These are phyloP conservation scores for Pochonia chlamydosporia DNA, from an alignment of 2,329 filamentous ascomycete genomes.

Conservation along the genomic window DNA sequence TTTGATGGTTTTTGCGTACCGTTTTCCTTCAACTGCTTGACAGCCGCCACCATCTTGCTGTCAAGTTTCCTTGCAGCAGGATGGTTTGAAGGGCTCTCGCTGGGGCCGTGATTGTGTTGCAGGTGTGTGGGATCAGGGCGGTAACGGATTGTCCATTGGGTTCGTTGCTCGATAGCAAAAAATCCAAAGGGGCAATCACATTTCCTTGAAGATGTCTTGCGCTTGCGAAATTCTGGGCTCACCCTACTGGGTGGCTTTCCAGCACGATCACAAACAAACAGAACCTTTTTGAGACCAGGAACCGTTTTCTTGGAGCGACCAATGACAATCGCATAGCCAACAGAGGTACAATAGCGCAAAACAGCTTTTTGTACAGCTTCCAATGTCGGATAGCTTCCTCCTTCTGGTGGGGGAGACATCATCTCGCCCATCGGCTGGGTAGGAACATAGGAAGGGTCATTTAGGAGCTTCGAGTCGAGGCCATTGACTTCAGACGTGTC, in stretches of 20 bases:
- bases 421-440: conserved; percentile 50
- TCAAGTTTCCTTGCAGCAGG: conserved; percentile 61
- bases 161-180: conserved; percentile 62
- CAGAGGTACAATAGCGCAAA: conserved; percentile 58
- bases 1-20: conserved; percentile 38
- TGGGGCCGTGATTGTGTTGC: conserved; percentile 59
- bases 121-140: conserved; percentile 54
- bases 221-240: conserved; percentile 58
- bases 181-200: conserved; percentile 66
- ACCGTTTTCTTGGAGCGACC: conserved; percentile 64
- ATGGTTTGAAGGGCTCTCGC: conserved; percentile 60
- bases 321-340: conserved; percentile 64
- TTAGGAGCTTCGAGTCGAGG: conserved; percentile 41
- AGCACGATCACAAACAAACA: conserved; percentile 61
- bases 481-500: conserved; percentile 36
- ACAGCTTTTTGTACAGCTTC: conserved; percentile 61
- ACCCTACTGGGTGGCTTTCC: conserved; percentile 57
- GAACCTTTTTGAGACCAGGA: conserved; percentile 60
- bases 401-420: conserved; percentile 60
- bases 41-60: conserved; percentile 61
- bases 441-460: conserved; percentile 45
- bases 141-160: conserved; percentile 61
- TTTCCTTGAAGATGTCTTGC: conserved; percentile 62
- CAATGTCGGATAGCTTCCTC: conserved; percentile 57
- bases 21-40: conserved; percentile 60